phyloP scores from a whole-genome alignment of 169 alveolate species.

The Plasmodium sp. region DNA sequence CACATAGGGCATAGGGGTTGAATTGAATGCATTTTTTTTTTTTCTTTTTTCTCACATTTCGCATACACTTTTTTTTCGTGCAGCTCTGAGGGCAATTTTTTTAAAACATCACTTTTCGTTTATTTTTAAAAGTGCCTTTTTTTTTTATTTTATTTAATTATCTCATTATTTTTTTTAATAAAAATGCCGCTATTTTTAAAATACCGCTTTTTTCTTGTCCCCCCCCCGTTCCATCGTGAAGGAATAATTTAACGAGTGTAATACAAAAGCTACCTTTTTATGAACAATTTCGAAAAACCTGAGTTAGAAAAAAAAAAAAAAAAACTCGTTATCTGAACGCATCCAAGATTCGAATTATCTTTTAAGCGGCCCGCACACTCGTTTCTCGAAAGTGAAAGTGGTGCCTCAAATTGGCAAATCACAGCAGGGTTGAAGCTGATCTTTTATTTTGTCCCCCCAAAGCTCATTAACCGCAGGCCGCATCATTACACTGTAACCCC shows the following conservation, averaged over 20 bases:
- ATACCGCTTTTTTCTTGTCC: not conserved
- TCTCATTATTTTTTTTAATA: not conserved
- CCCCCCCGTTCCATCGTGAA: not conserved
- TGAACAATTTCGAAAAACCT: not conserved
- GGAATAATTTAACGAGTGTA: not conserved
- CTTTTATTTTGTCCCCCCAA: not conserved
- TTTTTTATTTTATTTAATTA: not conserved
- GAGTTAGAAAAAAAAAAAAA: not conserved
- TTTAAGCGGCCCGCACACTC: not conserved
- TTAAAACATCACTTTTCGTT: not conserved
- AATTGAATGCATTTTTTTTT: not conserved
- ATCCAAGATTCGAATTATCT: not conserved
- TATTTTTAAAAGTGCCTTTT: not conserved
- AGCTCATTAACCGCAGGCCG: not conserved
- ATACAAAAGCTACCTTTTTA: not conserved
- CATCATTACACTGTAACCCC: not conserved
- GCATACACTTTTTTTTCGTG: not conserved
- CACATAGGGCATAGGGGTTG: not conserved
- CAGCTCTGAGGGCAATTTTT: not conserved
- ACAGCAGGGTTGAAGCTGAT: not conserved
- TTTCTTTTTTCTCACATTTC: not conserved
- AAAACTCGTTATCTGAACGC: not conserved
- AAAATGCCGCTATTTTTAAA: not conserved
- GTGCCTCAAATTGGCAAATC: not conserved
- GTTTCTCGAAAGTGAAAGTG: not conserved